These are phyloP conservation scores for Saccharomyces mikatae DNA, from an alignment of 805 yeast genomes.

Conservation along the genomic window DNA sequence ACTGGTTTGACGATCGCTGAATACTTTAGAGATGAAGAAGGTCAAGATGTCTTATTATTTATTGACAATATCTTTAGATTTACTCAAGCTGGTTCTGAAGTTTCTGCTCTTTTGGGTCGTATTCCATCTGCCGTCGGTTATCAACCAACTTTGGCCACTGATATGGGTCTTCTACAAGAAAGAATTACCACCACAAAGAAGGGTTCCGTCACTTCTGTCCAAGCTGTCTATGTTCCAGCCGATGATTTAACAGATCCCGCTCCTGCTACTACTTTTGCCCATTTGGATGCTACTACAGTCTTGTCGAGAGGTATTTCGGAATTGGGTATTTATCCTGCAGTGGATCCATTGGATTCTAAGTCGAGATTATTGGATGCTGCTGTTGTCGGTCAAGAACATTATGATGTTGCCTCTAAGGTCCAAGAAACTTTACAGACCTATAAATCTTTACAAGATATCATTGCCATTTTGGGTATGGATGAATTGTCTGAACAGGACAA, in stretches of 20 bases:
- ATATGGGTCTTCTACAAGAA: conserved; percentile 99
- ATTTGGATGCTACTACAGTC: conserved; percentile 99
- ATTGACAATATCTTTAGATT: conserved; percentile 99
- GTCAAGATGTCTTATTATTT: conserved; percentile 99
- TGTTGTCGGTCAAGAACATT: conserved; percentile 98
- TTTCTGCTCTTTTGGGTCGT: conserved; percentile 99
- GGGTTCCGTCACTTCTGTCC: conserved; percentile 99
- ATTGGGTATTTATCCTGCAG: conserved; percentile 99
- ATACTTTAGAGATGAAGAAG: conserved; percentile 99
- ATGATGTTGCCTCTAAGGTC: conserved; percentile 86
- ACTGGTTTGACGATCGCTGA: conserved; percentile 99
- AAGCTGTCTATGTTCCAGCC: conserved; percentile 99
- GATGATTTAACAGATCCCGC: conserved; percentile 99
- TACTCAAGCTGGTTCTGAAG: conserved; percentile 99
- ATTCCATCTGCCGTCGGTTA: conserved; percentile 99
- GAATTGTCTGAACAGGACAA: conserved; percentile 98
- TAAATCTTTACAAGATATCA: conserved; percentile 99
- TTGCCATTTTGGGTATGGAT: conserved; percentile 99
- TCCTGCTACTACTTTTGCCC: conserved; percentile 99
- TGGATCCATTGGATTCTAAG: conserved; percentile 99
- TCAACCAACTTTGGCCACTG: conserved; percentile 99
- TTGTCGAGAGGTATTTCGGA: conserved; percentile 99
- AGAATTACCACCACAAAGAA: conserved; percentile 99
- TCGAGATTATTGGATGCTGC: conserved; percentile 96
- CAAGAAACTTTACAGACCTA: conserved; percentile 99